Evolutionary conservation across 2,329 filamentous ascomycete species (phyloP), one percentile per base, ranked within the genome.

Genomic region (Alternaria consortialis): DNA sequence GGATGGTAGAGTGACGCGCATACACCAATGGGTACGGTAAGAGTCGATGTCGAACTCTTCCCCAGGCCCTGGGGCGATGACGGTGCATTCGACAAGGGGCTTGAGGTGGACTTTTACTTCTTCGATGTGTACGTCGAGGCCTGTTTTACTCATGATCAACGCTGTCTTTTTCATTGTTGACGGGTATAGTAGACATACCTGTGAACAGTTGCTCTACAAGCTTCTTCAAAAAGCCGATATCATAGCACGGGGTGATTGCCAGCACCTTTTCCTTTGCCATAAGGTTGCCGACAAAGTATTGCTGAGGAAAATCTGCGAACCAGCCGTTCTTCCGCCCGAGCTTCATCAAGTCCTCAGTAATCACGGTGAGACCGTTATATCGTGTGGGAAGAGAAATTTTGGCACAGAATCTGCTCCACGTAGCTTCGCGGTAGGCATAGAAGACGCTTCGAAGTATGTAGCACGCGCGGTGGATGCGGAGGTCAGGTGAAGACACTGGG

Each of bases 121-220:
- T 44, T 62, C 59, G 4, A 62, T 34, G 7, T 37, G 25, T 29
- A 58, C 47, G 8, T 58, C 48, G 43, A 62, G 48, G 29, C 44
- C 59, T 62, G 39, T 7, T 17, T 15, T 20, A 9, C 27, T 5
- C 15, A 12, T 20, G 2, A 23, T 52, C 29, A 27, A 25, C 15
- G 4, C 7, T 13, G 7, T 20, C 17, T 17, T n/a, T 32, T 3
- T 7, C 4, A 20, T 20, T 7, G 17, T 56, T 20, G 7, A 2
- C 7, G 31, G 7, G 31, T 34, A 13, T 34, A 11, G 17, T 40
- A 40, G 39, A 23, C 17, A 17, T 44, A 58, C 59, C 50, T 55
- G 42, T 27, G 46, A 62, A 44, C 34, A 62, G 13, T 23, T 62
- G 59, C 17, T 51, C 44, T 2, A 53, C 37, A 4, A 62, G 43